phyloP scores from a whole-genome alignment of 306 rosid species.

The Castanea crenata region DNA sequence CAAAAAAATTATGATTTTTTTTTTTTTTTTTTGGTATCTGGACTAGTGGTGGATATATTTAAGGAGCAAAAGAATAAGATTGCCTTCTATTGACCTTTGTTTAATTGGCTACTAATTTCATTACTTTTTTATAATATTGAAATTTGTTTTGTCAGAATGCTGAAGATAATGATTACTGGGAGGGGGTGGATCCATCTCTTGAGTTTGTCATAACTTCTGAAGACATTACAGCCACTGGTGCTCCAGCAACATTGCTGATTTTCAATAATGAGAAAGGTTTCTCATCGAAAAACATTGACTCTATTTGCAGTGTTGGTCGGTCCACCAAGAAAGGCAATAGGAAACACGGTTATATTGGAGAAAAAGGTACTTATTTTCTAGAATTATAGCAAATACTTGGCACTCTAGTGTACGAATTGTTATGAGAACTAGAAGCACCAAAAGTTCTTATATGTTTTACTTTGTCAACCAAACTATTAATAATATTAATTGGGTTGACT shows the following conservation, averaged over 20 bases:
- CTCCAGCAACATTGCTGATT: slow-evolving; percentile 58
- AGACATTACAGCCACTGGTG: slow-evolving; percentile 68
- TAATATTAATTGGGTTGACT: no score
- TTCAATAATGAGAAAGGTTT: slow-evolving; percentile 81
- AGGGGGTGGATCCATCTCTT: slow-evolving; percentile 47
- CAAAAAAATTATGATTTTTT: no score
- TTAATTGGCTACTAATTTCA: not conserved
- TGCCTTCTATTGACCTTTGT: not conserved
- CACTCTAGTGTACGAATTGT: no score
- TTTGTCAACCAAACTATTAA: no score
- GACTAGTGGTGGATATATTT: no score
- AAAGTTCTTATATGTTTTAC: no score
- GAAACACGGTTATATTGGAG: slow-evolving; percentile 73
- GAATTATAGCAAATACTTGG: not conserved
- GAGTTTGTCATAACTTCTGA: slow-evolving; percentile 60
- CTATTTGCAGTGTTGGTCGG: slow-evolving; percentile 76
- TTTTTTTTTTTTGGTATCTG: no score
- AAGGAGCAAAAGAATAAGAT: no score
- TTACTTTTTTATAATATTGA: no score
- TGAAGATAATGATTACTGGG: slow-evolving; percentile 66
- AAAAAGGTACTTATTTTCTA: slow-evolving; percentile 52
- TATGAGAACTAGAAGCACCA: no score
- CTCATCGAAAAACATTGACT: slow-evolving; percentile 52
- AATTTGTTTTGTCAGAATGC: slow-evolving; percentile 51
- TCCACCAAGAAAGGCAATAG: slow-evolving; percentile 76